phyloP scores from a whole-genome alignment of 2,329 filamentous ascomycete species.

The Colletotrichum sp. region DNA sequence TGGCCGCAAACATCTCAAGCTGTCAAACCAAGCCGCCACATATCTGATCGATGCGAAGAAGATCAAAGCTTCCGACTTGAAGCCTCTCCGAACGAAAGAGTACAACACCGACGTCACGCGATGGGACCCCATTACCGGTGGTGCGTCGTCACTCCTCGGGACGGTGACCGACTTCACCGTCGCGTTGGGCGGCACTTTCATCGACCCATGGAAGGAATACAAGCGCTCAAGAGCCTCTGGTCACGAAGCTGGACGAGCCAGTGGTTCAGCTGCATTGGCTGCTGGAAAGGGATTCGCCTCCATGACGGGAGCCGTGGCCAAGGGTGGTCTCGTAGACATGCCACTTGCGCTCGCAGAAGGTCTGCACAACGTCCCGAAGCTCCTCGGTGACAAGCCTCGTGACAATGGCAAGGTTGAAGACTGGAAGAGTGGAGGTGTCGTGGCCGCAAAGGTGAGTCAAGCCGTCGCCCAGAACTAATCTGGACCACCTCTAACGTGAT shows the following conservation, averaged over 20 bases:
- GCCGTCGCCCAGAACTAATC: background rate
- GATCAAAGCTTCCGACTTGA: slow-evolving; percentile 35
- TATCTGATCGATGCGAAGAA: background rate
- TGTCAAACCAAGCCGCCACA: background rate
- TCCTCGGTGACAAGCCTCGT: slow-evolving; percentile 39
- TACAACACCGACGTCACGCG: slow-evolving; percentile 33
- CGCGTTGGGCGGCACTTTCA: slow-evolving; percentile 14
- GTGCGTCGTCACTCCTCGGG: background rate
- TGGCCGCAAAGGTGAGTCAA: slow-evolving; percentile 30
- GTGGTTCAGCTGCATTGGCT: slow-evolving; percentile 8
- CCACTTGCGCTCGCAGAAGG: slow-evolving; percentile 40
- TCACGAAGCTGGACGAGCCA: background rate
- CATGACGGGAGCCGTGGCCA: slow-evolving; percentile 29
- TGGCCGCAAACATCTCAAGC: background rate
- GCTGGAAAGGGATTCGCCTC: slow-evolving; percentile 26
- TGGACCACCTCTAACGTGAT: background rate
- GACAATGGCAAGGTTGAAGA: slow-evolving; percentile 35
- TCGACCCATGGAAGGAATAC: slow-evolving; percentile 19
- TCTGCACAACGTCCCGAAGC: slow-evolving; percentile 33
- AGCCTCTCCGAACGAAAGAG: slow-evolving; percentile 23
- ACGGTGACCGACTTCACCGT: slow-evolving; percentile 16
- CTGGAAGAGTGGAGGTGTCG: slow-evolving; percentile 33
- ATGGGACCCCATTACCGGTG: slow-evolving; percentile 29
- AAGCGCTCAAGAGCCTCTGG: background rate
- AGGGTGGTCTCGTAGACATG: slow-evolving; percentile 38